These are phyloP conservation scores for Trypanosomatidae sp. DNA, from an alignment of 208 protist genomes.

Conservation along the genomic window DNA sequence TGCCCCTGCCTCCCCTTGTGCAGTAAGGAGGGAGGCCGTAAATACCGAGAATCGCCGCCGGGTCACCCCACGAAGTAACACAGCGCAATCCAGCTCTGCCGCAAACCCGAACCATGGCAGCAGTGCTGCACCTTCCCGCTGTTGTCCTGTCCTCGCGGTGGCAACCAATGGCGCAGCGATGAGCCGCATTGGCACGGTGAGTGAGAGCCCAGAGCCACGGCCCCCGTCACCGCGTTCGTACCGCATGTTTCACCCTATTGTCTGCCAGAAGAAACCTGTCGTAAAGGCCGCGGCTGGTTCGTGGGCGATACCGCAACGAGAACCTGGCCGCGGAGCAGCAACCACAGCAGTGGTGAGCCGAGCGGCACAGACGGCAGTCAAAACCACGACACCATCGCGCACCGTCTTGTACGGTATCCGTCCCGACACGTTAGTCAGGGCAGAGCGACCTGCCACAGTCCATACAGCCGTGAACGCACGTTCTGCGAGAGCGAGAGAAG, in stretches of 20 bases:
- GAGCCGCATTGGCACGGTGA: not conserved
- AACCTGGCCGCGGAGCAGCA: not conserved
- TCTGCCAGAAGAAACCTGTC: not conserved
- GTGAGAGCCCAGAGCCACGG: conserved; percentile 23
- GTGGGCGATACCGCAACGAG: not conserved
- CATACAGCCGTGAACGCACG: not conserved
- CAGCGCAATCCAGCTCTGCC: not conserved
- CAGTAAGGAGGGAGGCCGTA: not conserved
- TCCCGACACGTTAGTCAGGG: not conserved
- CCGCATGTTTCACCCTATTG: not conserved
- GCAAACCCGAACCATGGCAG: not conserved
- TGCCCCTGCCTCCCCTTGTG: not conserved
- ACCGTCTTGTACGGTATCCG: not conserved
- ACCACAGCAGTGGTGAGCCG: not conserved
- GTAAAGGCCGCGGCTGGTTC: no score
- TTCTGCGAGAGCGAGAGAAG: not conserved
- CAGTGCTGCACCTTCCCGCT: not conserved
- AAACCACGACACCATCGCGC: not conserved
- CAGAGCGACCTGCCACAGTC: not conserved
- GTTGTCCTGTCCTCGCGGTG: no score
- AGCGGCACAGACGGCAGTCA: not conserved
- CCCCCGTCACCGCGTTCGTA: conserved; percentile 12
- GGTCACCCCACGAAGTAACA: not conserved
- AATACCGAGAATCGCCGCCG: not conserved
- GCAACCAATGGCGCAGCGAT: not conserved